A percentile compares a stretch with the other conserved stretches of the same genome.
Conservation (phyloP, 2,329 filamentous ascomycete genomes). For the Hypocrella siamensis region DNA sequence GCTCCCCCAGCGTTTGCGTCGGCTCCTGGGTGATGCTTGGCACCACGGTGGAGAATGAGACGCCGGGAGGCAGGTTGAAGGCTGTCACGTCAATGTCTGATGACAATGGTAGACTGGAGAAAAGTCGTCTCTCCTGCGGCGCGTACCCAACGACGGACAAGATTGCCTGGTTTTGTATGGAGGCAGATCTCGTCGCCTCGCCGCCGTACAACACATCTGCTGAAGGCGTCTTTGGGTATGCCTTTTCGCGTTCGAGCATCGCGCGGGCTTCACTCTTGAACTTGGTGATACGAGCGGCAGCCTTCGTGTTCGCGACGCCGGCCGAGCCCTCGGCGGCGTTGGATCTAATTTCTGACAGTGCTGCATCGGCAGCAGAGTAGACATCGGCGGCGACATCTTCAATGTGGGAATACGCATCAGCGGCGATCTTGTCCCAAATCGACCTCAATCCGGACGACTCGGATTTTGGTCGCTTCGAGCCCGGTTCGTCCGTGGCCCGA, state of each 20-base stretch:
- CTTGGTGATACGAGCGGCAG: conserved; percentile 28
- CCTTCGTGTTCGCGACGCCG: conserved; percentile 15
- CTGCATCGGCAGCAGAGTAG: conserved; percentile 28
- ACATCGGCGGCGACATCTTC: conserved; percentile 50
- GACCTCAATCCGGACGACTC: conserved; percentile 22
- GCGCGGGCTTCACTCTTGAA: conserved; percentile 50
- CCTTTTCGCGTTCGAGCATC: conserved; percentile 45
- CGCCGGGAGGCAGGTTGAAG: conserved; percentile 54
- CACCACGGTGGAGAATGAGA: conserved; percentile 31
- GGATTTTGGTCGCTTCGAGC: conserved; percentile 44
- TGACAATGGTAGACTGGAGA: conserved; percentile 56
- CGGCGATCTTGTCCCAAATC: conserved; percentile 37
- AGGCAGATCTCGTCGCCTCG: conserved; percentile 20
- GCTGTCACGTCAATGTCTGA: conserved; percentile 14
- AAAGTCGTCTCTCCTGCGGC: conserved; percentile 60
- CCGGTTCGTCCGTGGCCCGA: conserved; percentile 31
- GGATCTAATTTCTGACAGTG: conserved; percentile 29
- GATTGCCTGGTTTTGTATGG: conserved; percentile 36
- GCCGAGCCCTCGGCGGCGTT: conserved; percentile 14
- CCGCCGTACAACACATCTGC: conserved; percentile 23
- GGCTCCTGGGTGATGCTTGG: conserved; percentile 26
- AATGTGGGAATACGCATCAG: conserved; percentile 39
- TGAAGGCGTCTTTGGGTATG: conserved; percentile 25
- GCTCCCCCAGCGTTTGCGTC: conserved; percentile 51
- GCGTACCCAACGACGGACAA: conserved; percentile 66